Base-by-base conservation (phyloP, 768 basidiomycete genomes). In the Phlebiopsis gigantea region DNA sequence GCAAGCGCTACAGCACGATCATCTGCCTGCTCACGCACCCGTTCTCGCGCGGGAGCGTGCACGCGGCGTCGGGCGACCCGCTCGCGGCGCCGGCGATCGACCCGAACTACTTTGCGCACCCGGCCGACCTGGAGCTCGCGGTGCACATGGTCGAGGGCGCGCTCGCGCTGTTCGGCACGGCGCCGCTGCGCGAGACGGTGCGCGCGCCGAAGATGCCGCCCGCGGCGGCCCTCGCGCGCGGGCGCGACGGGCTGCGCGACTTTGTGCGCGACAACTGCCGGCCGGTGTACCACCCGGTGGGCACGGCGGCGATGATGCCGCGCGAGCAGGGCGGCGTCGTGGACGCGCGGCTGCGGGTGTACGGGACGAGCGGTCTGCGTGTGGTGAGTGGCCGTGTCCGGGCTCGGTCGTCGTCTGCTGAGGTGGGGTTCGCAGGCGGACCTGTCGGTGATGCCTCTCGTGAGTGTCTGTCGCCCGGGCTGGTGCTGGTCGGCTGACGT, bases 41-140 rank as follows among this genome's bases (percentile, higher is more conserved):
- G 8, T 68, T 68, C 57, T 65, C 64, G 4, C 57, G 66, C n/a
- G 69, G 71, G 4, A 66, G 68, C 46, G 73, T 79, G 3, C 82
- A 83, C 61, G 78, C 83, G 50, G 69, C 58, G 1, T 72, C 74
- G 1, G 74, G 71, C 1, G 71, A 81, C 56, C 65, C 72, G 9
- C 72, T 77, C 48, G 72, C 74, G 0, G 68, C 73, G 4, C 65
- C 75, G 14, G 70, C 70, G 41, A 81, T 82, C 61, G 74, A 79
- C 41, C 49, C 49, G 4, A 39, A 34, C 30, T 51, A 51, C 49
- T 51, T 51, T 34, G 34, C 19, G 7, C 31, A 51, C 50, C 10
- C 6, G 8, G 50, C 50, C 4, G 50, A 51, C 50, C 34, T 39
- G n/a, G 34, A n/a, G n/a, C 50, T 51, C 10, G 29, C 31, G 19